Percentiles rank a stretch among this genome's conserved stretches.
phyloP scores from a whole-genome alignment of 352 stramenopile genomes.

The Pythium sp. region DNA sequence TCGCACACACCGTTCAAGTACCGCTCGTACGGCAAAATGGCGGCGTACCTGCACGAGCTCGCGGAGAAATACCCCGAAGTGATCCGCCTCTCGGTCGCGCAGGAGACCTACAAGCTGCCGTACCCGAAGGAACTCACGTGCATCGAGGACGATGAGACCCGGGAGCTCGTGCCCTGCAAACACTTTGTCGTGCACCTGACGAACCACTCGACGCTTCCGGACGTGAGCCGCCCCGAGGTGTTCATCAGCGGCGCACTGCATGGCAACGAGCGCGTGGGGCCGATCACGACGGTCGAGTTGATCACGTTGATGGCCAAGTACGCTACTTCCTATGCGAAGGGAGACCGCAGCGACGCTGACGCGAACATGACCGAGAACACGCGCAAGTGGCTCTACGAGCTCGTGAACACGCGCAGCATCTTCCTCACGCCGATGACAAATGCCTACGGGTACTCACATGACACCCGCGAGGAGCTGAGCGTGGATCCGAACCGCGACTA shows the following conservation, averaged over 20 bases:
- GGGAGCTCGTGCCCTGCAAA: constrained; percentile 49
- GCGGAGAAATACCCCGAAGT: constrained; percentile 77
- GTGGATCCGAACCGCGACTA: constrained; percentile 99
- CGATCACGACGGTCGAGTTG: constrained; percentile 88
- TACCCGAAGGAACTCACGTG: constrained; percentile 69
- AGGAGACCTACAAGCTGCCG: constrained; percentile 80
- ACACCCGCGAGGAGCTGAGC: constrained; percentile 75
- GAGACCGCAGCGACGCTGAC: constrained; percentile 11
- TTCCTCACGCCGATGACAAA: constrained; percentile 93
- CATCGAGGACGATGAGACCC: constrained; percentile 40
- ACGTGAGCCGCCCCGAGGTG: constrained; percentile 88
- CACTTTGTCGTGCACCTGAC: constrained; percentile 88
- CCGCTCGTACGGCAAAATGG: constrained; percentile 73
- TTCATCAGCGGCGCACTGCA: constrained; percentile 97
- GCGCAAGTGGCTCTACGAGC: constrained; percentile 57
- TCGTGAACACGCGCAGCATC: constrained; percentile 88
- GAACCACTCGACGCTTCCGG: constrained; percentile 81
- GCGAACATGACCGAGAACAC: constrained; percentile 37
- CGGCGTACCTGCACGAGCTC: constrained; percentile 55
- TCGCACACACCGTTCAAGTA: constrained; percentile 46
- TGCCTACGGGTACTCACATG: constrained; percentile 88
- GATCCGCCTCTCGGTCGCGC: constrained; percentile 73
- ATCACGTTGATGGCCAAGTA: constrained; percentile 83
- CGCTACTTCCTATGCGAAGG: constrained; percentile 34
- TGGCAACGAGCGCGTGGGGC: constrained; percentile 94